phyloP scores from a whole-genome alignment of 1,139 yeast genomes.

The Ogataea hybrid region DNA sequence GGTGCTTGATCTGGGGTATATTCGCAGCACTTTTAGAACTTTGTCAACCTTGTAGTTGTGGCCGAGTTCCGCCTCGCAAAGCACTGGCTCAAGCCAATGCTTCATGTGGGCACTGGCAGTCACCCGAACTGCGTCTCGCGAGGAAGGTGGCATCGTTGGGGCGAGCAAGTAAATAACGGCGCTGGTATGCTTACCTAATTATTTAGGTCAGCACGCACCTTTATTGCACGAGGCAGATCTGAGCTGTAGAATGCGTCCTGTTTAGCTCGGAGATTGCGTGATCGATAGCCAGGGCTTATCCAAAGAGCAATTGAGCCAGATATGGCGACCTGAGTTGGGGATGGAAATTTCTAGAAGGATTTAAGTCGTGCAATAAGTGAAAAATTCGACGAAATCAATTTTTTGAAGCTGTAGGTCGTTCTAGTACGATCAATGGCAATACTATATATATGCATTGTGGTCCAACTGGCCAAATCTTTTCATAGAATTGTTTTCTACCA shows the following conservation, averaged over 20 bases:
- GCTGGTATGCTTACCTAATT: not conserved
- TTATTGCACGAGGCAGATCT: not conserved
- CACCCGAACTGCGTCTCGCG: conserved; percentile 2
- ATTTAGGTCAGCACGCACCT: conserved; percentile 3
- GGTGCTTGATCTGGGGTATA: not conserved
- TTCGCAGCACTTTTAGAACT: conserved; percentile 13
- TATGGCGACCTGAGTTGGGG: not conserved
- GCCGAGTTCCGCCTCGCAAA: conserved; percentile 4
- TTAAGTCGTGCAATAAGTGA: conserved; percentile 17
- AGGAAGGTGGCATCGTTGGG: conserved; percentile 2
- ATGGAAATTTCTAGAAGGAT: conserved; percentile 17
- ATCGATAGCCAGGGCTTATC: not conserved
- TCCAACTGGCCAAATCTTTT: conserved; percentile 8
- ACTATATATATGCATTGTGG: conserved; percentile 4
- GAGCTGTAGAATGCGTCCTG: not conserved
- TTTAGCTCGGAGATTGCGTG: not conserved
- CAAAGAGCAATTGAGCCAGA: not conserved
- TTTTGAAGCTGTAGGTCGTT: conserved; percentile 8
- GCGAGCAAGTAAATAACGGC: not conserved
- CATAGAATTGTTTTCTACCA: conserved; percentile 42
- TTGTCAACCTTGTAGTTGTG: conserved; percentile 1
- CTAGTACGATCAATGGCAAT: conserved; percentile 10
- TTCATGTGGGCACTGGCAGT: conserved; percentile 1
- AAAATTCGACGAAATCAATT: conserved; percentile 14
- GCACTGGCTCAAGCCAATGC: conserved; percentile 5